Evolutionary conservation across 139 green algal genomes (phyloP).

Genomic region (Coelastrella sp.): DNA sequence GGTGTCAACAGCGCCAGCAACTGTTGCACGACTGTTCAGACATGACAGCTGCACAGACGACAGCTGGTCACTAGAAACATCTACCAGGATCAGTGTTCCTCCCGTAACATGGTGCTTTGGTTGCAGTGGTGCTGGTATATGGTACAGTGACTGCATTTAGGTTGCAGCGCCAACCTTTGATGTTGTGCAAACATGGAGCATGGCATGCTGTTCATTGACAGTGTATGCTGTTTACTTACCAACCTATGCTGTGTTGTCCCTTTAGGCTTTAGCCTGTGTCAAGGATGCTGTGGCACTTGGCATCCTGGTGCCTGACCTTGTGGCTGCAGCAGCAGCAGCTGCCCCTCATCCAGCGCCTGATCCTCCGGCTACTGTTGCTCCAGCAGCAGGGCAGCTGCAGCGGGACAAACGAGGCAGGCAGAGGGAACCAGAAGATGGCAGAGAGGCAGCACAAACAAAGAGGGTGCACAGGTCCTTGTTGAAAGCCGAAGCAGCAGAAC

Average conservation of each 20-base stretch:
- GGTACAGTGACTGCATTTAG: no score
- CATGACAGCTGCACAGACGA: no score
- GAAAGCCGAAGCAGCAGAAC: not conserved
- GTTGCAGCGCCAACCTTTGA: not conserved
- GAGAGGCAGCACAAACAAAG: not conserved
- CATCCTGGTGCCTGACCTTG: not conserved
- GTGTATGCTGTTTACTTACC: not conserved
- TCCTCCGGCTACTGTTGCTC: not conserved
- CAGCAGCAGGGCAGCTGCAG: not conserved
- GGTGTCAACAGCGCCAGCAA: not conserved
- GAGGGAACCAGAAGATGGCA: not conserved
- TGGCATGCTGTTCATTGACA: not conserved
- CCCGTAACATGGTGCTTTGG: no score
- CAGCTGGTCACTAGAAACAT: no score
- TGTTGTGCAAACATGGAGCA: not conserved
- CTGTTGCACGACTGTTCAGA: no score
- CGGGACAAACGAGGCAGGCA: not conserved
- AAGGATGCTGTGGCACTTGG: slow-evolving; percentile 8
- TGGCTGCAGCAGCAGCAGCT: not conserved
- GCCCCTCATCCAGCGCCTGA: not conserved
- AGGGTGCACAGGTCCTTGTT: not conserved
- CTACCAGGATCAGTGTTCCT: no score
- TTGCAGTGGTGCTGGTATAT: no score
- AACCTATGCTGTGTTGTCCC: not conserved
- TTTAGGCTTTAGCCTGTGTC: slow-evolving; percentile 9